A percentile compares a stretch with the other conserved stretches of the same genome.
Conservation (phyloP, 2,329 filamentous ascomycete species). For the Diaporthe ampelina region DNA sequence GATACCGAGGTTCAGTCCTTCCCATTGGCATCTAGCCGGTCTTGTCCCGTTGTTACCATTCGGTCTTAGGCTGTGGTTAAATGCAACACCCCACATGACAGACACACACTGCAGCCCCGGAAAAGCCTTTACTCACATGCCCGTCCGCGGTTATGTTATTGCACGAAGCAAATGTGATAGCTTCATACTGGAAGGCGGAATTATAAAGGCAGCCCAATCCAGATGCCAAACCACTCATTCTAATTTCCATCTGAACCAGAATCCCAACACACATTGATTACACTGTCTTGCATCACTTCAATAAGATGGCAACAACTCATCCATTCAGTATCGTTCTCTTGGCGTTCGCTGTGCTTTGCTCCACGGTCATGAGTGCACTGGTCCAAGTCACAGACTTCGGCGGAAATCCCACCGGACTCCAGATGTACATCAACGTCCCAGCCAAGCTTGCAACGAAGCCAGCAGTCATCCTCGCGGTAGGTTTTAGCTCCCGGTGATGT, state of each 20-base stretch:
- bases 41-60: conserved; percentile 22
- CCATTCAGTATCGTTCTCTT: neutral
- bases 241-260: too few relatives aligned
- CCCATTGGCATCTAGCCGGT: conserved; percentile 16
- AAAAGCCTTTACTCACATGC: neutral
- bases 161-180: neutral
- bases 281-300: too few relatives aligned
- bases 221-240: neutral
- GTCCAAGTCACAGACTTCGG: conserved; percentile 45
- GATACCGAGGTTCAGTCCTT: conserved; percentile 20
- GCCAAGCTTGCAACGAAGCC: conserved; percentile 54
- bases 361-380: neutral
- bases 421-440: conserved; percentile 57
- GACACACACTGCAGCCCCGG: neutral
- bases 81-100: conserved; percentile 24
- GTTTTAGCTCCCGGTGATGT: neutral
- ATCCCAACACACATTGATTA: neutral
- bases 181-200: neutral
- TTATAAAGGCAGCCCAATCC: neutral
- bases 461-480: conserved; percentile 58
- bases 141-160: neutral
- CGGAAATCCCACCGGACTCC: conserved; percentile 54
- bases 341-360: neutral
- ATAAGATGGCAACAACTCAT: neutral
- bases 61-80: conserved; percentile 29